Evolutionary conservation across 257 asterid genomes (phyloP).

Genomic region (Thymus mandschuricus): DNA sequence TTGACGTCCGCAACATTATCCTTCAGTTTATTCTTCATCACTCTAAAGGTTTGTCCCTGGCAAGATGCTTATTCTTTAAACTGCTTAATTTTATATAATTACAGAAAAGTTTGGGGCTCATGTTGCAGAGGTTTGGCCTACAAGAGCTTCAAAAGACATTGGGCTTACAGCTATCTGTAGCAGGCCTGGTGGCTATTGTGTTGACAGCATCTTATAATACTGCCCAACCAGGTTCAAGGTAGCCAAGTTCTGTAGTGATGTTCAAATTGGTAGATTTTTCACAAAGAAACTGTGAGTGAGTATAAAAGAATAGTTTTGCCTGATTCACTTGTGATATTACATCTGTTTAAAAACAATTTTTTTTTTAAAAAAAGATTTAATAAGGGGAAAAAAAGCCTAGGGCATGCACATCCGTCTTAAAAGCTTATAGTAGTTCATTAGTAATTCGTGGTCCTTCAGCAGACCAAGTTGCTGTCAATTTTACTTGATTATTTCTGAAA

Average conservation of each 20-base stretch:
- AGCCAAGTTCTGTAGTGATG: constrained; percentile 23
- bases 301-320: neutral
- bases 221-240: constrained; percentile 66
- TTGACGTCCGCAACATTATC: constrained; percentile 74
- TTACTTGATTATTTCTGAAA: constrained; percentile 6
- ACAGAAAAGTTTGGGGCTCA: constrained; percentile 40
- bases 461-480: constrained; percentile 20
- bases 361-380: too few relatives aligned
- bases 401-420: neutral
- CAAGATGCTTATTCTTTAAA: constrained; percentile 27
- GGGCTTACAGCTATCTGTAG: constrained; percentile 68
- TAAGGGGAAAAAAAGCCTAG: neutral
- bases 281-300: neutral
- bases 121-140: constrained; percentile 52
- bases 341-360: too few relatives aligned
- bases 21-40: constrained; percentile 71
- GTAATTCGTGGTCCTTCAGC: constrained; percentile 8
- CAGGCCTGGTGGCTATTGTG: constrained; percentile 68
- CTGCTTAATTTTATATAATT: constrained; percentile 21
- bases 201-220: constrained; percentile 65
- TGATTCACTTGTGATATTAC: constrained; percentile 18
- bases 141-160: constrained; percentile 54
- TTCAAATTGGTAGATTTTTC: neutral
- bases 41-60: constrained; percentile 60
- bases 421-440: constrained; percentile 5